Base-by-base conservation (phyloP, 805 yeast species). In the Tanozyma kutaoensis region DNA sequence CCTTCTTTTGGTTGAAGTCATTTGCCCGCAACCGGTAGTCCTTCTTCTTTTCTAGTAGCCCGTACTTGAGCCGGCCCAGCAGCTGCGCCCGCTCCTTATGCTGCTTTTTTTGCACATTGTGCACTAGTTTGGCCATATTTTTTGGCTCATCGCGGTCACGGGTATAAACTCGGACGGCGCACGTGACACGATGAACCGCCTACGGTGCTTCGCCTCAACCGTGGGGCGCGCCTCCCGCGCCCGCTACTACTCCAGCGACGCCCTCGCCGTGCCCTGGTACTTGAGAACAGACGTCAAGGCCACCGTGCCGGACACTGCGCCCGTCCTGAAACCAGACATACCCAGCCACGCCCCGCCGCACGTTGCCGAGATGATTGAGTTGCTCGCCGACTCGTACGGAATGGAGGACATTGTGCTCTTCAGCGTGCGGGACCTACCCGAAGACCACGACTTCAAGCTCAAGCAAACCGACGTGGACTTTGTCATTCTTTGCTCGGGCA, bases 51-150 rank as follows among this genome's bases (percentile, higher is more conserved):
- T 91, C 98, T 24, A 91, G 63, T 20, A 86, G 71, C 23, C 98
- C 98, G 52, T 66, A 73, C 46, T 69, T 69, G 40, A 70, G 59
- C 31, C 98, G 66, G 24, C 69, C 74, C 25, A 60, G 62, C 1
- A 88, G 79, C 54, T 91, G 98, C 5, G 95, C 69, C 43, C 98
- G 72, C 58, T 91, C 98, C 32, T 85, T 63, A 46, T 91, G 98
- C 60, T 91, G 97, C 46, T 84, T 91, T 62, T 93, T 91, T 52
- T 88, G 96, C 8, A 88, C 76, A 45, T 84, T 80, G 50, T 86
- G 96, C 9, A 79, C 88, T 19, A 79, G 56, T n/a, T n/a, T n/a
- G n/a, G n/a, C n/a, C n/a, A n/a, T n/a, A n/a, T n/a, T n/a, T n/a
- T n/a, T n/a, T n/a, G n/a, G n/a, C n/a, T n/a, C n/a, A n/a, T n/a